Conservation (phyloP, 164 flowering plant species). For the Dillenia turbinata region DNA sequence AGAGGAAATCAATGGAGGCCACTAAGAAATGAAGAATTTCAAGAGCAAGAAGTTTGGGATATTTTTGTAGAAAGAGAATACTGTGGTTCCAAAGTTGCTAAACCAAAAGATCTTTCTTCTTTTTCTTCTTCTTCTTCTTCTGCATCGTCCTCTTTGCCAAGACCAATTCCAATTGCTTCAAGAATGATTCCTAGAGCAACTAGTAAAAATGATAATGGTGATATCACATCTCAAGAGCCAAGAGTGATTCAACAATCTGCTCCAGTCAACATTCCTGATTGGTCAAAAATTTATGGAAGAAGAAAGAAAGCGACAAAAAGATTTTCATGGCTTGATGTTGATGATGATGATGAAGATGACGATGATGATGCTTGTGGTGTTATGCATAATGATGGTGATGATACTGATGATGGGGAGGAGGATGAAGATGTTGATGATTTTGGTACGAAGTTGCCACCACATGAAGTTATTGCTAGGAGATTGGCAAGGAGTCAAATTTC, state of each 20-base stretch:
- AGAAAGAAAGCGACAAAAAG: constrained; percentile 16
- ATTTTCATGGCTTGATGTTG: constrained; percentile 11
- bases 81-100: constrained; percentile 3
- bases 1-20: constrained; percentile 26
- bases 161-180: constrained; percentile 23
- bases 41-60: constrained; percentile 48
- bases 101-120: neutral
- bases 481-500: constrained; percentile 46
- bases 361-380: constrained; percentile 11
- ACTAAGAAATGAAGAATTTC: constrained; percentile 37
- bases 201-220: neutral
- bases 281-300: constrained; percentile 45
- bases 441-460: constrained; percentile 40
- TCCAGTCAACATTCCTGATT: constrained; percentile 54
- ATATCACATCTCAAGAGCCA: constrained; percentile 9
- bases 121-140: constrained; percentile 5
- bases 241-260: constrained; percentile 39
- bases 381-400: constrained; percentile 4
- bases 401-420: constrained; percentile 8
- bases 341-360: constrained; percentile 10
- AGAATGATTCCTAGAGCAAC: constrained; percentile 35
- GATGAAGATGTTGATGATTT: constrained; percentile 16
- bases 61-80: too few relatives aligned
- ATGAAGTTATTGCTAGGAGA: constrained; percentile 45
- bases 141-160: constrained; percentile 6